These are phyloP conservation scores for Diatrype stigma DNA, from an alignment of 2,329 filamentous ascomycete genomes.

Conservation along the genomic window DNA sequence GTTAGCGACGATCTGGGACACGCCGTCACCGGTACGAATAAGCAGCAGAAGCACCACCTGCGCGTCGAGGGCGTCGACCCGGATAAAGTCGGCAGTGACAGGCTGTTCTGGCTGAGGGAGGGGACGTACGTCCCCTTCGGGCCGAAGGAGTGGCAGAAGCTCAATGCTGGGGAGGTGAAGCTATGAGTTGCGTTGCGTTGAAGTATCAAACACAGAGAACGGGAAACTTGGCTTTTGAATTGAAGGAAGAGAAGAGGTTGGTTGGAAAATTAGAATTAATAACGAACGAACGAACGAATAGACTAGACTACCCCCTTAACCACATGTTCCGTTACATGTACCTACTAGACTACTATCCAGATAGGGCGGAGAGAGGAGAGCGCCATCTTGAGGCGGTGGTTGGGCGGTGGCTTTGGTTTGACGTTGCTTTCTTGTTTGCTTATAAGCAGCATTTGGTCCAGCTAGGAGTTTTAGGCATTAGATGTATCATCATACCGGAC, in stretches of 20 bases:
- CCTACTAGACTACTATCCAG: background rate
- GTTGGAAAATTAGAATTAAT: no score
- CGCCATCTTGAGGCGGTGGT: background rate
- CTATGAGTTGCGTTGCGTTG: slow-evolving; percentile 41
- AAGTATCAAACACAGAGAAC: no score
- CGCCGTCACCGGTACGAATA: slow-evolving; percentile 77
- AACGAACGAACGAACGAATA: no score
- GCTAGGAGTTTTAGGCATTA: background rate
- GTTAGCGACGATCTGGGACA: slow-evolving; percentile 53
- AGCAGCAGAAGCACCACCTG: slow-evolving; percentile 77
- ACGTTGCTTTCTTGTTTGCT: no score
- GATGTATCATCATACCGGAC: no score
- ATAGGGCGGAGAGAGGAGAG: background rate
- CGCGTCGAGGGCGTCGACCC: slow-evolving; percentile 73
- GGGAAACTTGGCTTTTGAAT: no score
- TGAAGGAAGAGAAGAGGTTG: no score
- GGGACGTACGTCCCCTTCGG: slow-evolving; percentile 66
- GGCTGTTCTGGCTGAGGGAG: slow-evolving; percentile 61
- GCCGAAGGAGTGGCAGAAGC: slow-evolving; percentile 61
- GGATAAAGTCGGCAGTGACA: slow-evolving; percentile 42
- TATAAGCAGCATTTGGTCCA: background rate
- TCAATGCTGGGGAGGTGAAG: slow-evolving; percentile 67
- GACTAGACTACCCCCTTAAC: no score
- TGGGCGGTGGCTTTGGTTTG: background rate
- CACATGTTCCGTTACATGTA: no score